Base-by-base conservation (phyloP, 179 eudicot species). In the Beta macrorhiza region DNA sequence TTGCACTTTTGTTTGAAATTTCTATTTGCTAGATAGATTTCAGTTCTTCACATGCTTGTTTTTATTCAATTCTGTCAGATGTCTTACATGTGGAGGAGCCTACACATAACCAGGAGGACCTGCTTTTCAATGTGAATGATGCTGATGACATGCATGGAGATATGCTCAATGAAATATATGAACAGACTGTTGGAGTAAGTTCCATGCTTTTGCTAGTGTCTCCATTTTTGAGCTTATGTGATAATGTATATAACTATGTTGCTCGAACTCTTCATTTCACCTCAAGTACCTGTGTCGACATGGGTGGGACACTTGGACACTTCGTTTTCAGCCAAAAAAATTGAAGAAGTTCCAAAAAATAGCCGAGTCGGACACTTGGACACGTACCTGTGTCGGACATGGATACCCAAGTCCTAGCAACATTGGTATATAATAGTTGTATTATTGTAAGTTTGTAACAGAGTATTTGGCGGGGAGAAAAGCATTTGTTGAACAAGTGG, bases 161-260 rank as follows among this genome's bases (percentile, higher is more conserved):
- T 76, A 83, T 89, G 81, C 80, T 89, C 81, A 87, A 89, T 67
- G 92, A 87, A 78, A 77, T 89, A 6, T 89, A 67, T 79, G 78
- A 84, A 82, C 80, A 87, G 62, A 87, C 84, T 76, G 75, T 85
- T 78, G 87, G 88, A 71, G 97, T 92, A 83, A 89, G 93, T 78
- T 16, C 17, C 72, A 29, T 25, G 7, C 78, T 16, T 20, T 13
- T 67, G 0, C 44, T 14, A 64, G 70, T n/a, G 19, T 70, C 57
- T 47, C 32, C 32, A 29, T 17, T 49, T 63, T 14, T 59, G 65
- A 75, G 20, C 37, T 20, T 72, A 16, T 2, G 47, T 29, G 6
- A 65, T 57, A 2, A 32, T 71, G 55, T 52, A 29, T 29, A 29
- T 29, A 29, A 29, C 3, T 37, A 37, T 37, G 42, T 37, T 37